Evolutionary conservation across 2,329 filamentous ascomycete species (phyloP), one percentile per base, ranked within the genome.

Genomic region (Colletotrichum lini): DNA sequence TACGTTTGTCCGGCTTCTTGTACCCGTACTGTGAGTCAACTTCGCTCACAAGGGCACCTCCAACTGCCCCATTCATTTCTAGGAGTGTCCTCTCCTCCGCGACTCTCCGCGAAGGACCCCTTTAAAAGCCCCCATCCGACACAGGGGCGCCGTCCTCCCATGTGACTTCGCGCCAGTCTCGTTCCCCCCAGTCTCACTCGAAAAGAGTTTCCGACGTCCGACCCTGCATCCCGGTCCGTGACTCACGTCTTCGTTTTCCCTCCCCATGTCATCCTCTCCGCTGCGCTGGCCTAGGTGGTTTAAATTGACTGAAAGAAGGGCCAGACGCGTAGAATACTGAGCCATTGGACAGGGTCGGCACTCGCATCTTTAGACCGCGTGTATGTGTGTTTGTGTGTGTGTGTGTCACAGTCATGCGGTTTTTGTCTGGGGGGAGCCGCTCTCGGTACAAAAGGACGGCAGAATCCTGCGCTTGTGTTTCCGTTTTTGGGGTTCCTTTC

Each of bases 101-200:
- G 35, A 38, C 9, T 54, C 52, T 54, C 15, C n/a, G 47, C 47
- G 12, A 49, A 9, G 18, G 42, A 44, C 42, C 42, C 42, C 35
- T 9, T 7, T 35, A 3, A 4, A n/a, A 38, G 12, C 30, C 21
- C 30, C 10, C 10, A 40, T 8, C n/a, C 30, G 13, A 18, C 45
- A n/a, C n/a, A n/a, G 38, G 18, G 59, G n/a, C 45, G 15, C 8
- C 35, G 8, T 38, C 30, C 38, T 26, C 18, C 64, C 77, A 78
- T 78, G 77, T 78, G 77, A 78, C 77, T 76, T 76, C 75, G 77
- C 77, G 77, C 72, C 57, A 77, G 58, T 76, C 73, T 79, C 77
- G 77, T 71, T 72, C 72, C 64, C 64, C 45, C 30, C 12, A 26
- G 38, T 47, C 26, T 38, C 44, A 35, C 44, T 23, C 35, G 35